phyloP scores from a whole-genome alignment of 257 asterid species.

The Primulina eburnea region DNA sequence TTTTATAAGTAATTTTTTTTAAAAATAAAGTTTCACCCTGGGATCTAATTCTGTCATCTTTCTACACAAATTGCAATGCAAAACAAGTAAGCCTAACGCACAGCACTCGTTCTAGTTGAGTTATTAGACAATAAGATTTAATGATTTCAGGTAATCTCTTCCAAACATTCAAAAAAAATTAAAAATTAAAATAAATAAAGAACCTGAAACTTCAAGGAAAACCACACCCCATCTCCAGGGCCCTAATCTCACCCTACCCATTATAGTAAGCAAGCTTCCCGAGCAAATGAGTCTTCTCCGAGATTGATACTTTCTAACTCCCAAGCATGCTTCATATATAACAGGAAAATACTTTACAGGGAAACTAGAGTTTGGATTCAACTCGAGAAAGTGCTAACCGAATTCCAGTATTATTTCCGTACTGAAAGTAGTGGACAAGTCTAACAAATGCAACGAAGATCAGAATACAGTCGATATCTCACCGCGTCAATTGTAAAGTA shows the following conservation, averaged over 20 bases:
- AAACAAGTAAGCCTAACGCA: not conserved
- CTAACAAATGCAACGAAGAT: not conserved
- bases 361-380: not conserved
- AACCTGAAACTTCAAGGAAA: not conserved
- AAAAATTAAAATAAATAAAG: not conserved
- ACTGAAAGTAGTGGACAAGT: not conserved
- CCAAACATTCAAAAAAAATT: not conserved
- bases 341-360: not conserved
- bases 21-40: too few relatives aligned
- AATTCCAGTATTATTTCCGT: not conserved
- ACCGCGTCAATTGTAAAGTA: not conserved
- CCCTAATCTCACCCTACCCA: not conserved
- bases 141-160: not conserved
- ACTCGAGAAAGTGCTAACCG: not conserved
- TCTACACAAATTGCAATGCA: not conserved
- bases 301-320: not conserved
- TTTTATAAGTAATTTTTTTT: too few relatives aligned
- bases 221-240: not conserved
- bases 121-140: too few relatives aligned
- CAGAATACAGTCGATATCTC: not conserved
- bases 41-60: not conserved
- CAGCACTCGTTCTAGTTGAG: not conserved
- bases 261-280: not conserved
- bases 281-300: not conserved
- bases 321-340: not conserved